Conservation (phyloP, 2,329 filamentous ascomycete genomes). For the Orbilia quercus region DNA sequence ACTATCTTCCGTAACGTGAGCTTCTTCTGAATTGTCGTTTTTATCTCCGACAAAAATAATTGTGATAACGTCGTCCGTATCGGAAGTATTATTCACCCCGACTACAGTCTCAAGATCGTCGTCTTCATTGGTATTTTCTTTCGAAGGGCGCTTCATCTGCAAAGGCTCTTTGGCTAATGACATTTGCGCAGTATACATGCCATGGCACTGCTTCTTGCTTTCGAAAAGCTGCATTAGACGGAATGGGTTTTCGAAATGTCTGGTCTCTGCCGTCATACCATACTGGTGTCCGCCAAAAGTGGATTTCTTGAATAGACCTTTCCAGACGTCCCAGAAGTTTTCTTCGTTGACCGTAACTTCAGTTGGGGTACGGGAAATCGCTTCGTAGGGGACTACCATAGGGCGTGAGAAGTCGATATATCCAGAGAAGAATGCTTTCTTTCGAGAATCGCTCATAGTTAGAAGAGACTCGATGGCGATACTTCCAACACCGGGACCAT, state of each 20-base stretch:
- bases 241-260: slow-evolving; percentile 39
- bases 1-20: background rate
- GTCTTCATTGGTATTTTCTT: slow-evolving; percentile 3
- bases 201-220: slow-evolving; percentile 6
- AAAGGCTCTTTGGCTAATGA: slow-evolving; percentile 16
- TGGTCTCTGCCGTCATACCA: slow-evolving; percentile 37
- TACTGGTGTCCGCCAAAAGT: slow-evolving; percentile 42
- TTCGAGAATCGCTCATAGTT: slow-evolving; percentile 16
- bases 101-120: slow-evolving; percentile 7
- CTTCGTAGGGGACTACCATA: slow-evolving; percentile 30
- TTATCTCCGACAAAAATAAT: background rate
- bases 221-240: slow-evolving; percentile 35
- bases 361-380: slow-evolving; percentile 9
- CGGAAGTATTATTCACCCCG: background rate
- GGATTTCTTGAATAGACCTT: slow-evolving; percentile 35
- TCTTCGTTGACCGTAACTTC: slow-evolving; percentile 12
- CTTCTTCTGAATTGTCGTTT: background rate
- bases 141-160: background rate
- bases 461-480: slow-evolving; percentile 2
- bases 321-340: slow-evolving; percentile 38
- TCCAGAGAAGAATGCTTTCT: slow-evolving; percentile 34
- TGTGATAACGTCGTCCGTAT: background rate
- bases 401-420: slow-evolving; percentile 45
- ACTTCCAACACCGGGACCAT: slow-evolving; percentile 19
- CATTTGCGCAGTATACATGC: slow-evolving; percentile 29